Percentiles rank a stretch among this genome's conserved stretches.
Conservation (phyloP, 257 asterid species). For the Linaria vulgaris region DNA sequence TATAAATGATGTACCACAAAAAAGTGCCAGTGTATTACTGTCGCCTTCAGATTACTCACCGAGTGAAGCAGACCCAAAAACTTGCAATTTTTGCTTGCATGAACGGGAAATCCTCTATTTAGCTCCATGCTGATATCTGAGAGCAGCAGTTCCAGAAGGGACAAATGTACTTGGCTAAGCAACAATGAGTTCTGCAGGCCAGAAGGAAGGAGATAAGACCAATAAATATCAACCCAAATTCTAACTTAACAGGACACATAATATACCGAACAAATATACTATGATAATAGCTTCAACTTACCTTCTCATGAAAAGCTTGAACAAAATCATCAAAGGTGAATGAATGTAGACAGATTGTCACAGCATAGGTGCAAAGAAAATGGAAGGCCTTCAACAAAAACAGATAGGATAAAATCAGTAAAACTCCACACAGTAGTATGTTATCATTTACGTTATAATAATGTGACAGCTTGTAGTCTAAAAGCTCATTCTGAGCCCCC, state of each 20-base stretch:
- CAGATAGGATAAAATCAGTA: slow-evolving; percentile 23
- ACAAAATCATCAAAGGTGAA: slow-evolving; percentile 87
- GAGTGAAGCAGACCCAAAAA: slow-evolving; percentile 68
- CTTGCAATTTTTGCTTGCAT: slow-evolving; percentile 80
- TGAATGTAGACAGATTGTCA: slow-evolving; percentile 47
- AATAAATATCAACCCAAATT: slow-evolving; percentile 21
- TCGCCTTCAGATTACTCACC: slow-evolving; percentile 51
- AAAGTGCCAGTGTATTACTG: slow-evolving; percentile 11
- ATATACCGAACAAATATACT: slow-evolving; percentile 9
- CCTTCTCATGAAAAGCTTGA: slow-evolving; percentile 82
- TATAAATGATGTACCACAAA: slow-evolving; percentile 17
- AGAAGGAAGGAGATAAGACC: slow-evolving; percentile 24
- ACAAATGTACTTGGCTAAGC: slow-evolving; percentile 83
- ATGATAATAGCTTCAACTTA: slow-evolving; percentile 33
- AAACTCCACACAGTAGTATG: not conserved
- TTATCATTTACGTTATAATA: not conserved
- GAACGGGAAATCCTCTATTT: slow-evolving; percentile 40
- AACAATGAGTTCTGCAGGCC: slow-evolving; percentile 71
- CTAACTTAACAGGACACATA: slow-evolving; percentile 19
- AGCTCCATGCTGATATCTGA: slow-evolving; percentile 70
- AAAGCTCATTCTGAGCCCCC: not conserved
- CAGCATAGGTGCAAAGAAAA: slow-evolving; percentile 79
- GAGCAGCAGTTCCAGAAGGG: slow-evolving; percentile 76
- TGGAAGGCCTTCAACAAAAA: slow-evolving; percentile 68
- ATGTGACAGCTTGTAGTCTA: slow-evolving; percentile 10